Evolutionary conservation across 2,329 filamentous ascomycete species (phyloP).

Genomic region (Mariannaea sp.): DNA sequence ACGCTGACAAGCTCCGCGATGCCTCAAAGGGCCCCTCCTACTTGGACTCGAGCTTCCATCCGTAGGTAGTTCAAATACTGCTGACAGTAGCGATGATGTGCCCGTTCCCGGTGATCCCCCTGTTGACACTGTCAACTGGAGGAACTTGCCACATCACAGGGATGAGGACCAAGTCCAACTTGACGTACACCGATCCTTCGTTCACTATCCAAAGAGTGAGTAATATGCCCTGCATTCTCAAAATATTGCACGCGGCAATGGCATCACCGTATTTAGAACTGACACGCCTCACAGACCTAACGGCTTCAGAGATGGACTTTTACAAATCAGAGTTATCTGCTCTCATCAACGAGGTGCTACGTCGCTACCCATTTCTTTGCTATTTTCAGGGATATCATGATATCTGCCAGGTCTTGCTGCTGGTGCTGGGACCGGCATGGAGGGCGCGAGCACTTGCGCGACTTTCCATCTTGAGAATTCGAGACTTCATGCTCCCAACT

Average conservation of each 20-base stretch:
- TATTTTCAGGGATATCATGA: conserved; percentile 99
- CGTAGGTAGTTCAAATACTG: conserved; percentile 10
- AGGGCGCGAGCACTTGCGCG: conserved; percentile 71
- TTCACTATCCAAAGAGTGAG: conserved; percentile 87
- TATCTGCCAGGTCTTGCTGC: conserved; percentile 92
- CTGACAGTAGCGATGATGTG: conserved; percentile 18
- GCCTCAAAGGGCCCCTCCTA: conserved; percentile 62
- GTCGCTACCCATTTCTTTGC: conserved; percentile 79
- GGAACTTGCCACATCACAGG: conserved; percentile 70
- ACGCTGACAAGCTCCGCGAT: conserved; percentile 26
- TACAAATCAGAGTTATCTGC: conserved; percentile 78
- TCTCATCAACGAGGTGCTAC: conserved; percentile 80
- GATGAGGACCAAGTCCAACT: conserved; percentile 92
- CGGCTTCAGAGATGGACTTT: conserved; percentile 67
- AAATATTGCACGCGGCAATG: no score
- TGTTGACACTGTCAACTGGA: conserved; percentile 53
- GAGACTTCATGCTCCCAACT: conserved; percentile 96
- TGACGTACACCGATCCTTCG: conserved; percentile 94
- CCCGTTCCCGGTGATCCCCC: conserved; percentile 19
- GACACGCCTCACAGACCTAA: conserved; percentile 58
- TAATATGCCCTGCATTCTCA: neutral
- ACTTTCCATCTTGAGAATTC: conserved; percentile 87
- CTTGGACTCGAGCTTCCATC: conserved; percentile 48
- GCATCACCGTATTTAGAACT: no score
- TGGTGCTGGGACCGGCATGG: conserved; percentile 72